Evolutionary conservation across 257 asterid species (phyloP).

Genomic region (Misopates orontium): DNA sequence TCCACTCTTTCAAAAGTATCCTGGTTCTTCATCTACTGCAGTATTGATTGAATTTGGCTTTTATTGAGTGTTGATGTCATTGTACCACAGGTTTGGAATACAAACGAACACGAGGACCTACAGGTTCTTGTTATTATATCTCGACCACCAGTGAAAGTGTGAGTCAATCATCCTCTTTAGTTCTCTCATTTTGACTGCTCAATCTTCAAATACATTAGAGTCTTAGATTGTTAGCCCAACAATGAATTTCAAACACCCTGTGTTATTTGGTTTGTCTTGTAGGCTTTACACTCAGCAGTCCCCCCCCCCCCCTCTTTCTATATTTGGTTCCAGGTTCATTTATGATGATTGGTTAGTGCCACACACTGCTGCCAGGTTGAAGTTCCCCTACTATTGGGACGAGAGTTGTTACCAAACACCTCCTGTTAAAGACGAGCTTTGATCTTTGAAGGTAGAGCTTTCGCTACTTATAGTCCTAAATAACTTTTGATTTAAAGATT

Average conservation of each 20-base stretch:
- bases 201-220: not conserved
- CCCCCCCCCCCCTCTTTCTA: no score
- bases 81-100: slow-evolving; percentile 66
- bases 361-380: slow-evolving; percentile 84
- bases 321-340: slow-evolving; percentile 58
- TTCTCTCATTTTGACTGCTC: not conserved
- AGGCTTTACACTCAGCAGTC: no score
- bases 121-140: slow-evolving; percentile 76
- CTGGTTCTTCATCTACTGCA: not conserved
- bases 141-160: slow-evolving; percentile 92
- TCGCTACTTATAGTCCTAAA: no score
- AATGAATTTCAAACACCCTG: not conserved
- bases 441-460: slow-evolving; percentile 11
- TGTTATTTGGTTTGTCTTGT: not conserved
- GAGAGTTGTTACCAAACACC: slow-evolving; percentile 57
- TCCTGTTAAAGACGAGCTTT: slow-evolving; percentile 70
- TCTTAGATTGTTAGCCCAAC: not conserved
- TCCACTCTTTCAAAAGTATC: not conserved
- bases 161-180: slow-evolving; percentile 30
- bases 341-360: slow-evolving; percentile 91
- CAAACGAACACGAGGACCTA: slow-evolving; percentile 63
- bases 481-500: no score
- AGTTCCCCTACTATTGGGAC: slow-evolving; percentile 81
- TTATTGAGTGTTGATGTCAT: slow-evolving; percentile 13
- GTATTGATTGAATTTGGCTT: slow-evolving; percentile 3